Base-by-base conservation (phyloP, 805 yeast species). In the Candida pini region DNA sequence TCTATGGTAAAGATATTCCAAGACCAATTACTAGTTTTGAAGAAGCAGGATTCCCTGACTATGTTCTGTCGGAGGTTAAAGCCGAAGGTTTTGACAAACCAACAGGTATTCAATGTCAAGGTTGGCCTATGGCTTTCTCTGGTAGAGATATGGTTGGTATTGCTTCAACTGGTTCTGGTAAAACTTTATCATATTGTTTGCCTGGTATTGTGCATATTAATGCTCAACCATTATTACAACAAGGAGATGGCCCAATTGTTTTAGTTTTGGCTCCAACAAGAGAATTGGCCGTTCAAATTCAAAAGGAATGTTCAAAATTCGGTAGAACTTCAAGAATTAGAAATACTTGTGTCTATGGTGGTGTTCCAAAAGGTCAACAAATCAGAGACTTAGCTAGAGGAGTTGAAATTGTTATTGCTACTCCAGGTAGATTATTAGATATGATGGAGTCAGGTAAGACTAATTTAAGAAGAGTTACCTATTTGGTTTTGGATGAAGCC, bases 91-190 rank as follows among this genome's bases (percentile, higher is more conserved):
- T 92, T 69, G 92, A 81, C 37, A 76, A 69, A 47, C 98, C 98
- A 53, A 92, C 98, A 38, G 88, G 87, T 48, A 92, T 92, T 57
- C 98, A 92, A 71, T 87, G 96, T 66, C 98, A 92, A 71, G 98
- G 98, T 71, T 92, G 98, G 98, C 98, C 98, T 45, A 92, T 92
- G 98, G 98, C 98, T 56, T 72, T 89, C 40, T 79, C 90, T 53
- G 98, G 98, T 71, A 86, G 97, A 69, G 97, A 92, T 63, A 83
- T 92, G 90, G 85, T 92, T 65, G 98, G 98, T 74, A 82, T 92
- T 62, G 97, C 98, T 38, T 83, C 96, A 50, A 92, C 98, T 49
- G 98, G 98, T 68, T 89, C 97, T 37, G 98, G 98, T 74, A 92
- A 92, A 73, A 92, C 98, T 44, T 73, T 92, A 53, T 86, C 97